Base-by-base conservation (phyloP, 495 filamentous ascomycete species). In the Cercophora samala region DNA sequence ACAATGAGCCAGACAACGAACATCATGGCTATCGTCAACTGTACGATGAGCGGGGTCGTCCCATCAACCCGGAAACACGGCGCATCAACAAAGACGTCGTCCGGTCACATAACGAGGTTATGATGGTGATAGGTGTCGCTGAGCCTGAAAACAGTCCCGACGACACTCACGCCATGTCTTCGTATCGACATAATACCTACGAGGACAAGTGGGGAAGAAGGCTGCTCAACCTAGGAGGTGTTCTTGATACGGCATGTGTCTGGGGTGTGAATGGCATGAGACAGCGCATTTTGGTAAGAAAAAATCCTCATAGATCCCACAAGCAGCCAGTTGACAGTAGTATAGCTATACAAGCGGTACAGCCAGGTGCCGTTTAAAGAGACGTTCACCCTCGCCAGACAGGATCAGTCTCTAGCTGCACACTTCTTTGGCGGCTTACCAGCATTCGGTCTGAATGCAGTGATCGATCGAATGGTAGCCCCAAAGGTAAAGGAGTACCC, bases 31-130 rank as follows among this genome's bases (percentile, higher is more conserved):
- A 73, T 5, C 64, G 77, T 29, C 90, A 92, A 77, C 78, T 86
- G 56, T 92, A 90, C 75, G 89, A 92, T 76, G 82, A 84, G n/a
- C 82, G 86, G 63, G 90, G 90, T 17, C 86, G 89, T 63, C 87
- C 90, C 6, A 77, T 87, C 51, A 92, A 91, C 70, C 82, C 82
- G 0, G 82, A 84, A 58, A 86, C 80, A 2, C 81, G 80, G 64
- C 72, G 76, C 15, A 79, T 81, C 68, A 83, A 84, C 65, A 74
- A 77, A 59, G 81, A 84, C 62, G 73, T 84, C 9, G 80, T 87
- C 21, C 77, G 84, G 29, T 80, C 84, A 25, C 82, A 85, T 66
- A 87, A 87, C 69, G 84, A 87, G 66, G 84, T 87, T 1, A 84
- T 87, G 83, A 76, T 77, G 15, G 82, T 83, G 17, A 84, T 84